These are phyloP conservation scores for Gillenia trifoliata DNA, from an alignment of 306 rosid species.

Conservation along the genomic window DNA sequence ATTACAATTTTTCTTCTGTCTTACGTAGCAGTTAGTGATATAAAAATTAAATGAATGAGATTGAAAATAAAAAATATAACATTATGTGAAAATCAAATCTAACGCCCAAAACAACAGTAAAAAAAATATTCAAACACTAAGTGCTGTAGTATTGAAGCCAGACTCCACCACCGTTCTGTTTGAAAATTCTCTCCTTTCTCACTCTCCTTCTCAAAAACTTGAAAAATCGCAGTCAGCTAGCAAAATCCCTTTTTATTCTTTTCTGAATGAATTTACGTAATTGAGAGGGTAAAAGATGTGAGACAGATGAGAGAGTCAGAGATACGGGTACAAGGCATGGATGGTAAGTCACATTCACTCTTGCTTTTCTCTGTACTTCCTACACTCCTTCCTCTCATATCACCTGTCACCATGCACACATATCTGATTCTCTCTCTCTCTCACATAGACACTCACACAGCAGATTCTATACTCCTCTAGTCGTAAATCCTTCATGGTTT, in stretches of 20 bases:
- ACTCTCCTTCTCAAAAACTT: slow-evolving; percentile 10
- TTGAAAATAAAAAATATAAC: too few relatives aligned
- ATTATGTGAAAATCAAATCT: too few relatives aligned
- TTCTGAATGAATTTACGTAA: slow-evolving; percentile 46
- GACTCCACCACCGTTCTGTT: not conserved
- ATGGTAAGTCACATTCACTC: slow-evolving; percentile 67
- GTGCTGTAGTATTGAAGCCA: too few relatives aligned
- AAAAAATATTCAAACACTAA: too few relatives aligned
- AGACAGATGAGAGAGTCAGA: slow-evolving; percentile 33
- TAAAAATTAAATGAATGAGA: too few relatives aligned
- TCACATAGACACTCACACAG: not conserved
- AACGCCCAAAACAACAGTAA: too few relatives aligned
- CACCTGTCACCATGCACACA: slow-evolving; percentile 15
- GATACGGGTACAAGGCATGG: slow-evolving; percentile 1
- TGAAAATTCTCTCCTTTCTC: not conserved
- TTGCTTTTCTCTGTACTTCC: slow-evolving; percentile 32
- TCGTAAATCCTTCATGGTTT: slow-evolving; percentile 8
- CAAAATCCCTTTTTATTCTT: slow-evolving; percentile 27
- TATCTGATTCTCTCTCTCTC: not conserved
- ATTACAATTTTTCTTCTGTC: too few relatives aligned
- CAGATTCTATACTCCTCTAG: not conserved
- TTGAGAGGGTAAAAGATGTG: slow-evolving; percentile 65
- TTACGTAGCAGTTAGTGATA: too few relatives aligned
- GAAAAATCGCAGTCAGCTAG: slow-evolving; percentile 36
- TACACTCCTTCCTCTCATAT: slow-evolving; percentile 44